Percentiles rank a stretch among this genome's conserved stretches.
phyloP scores from a whole-genome alignment of 1,284 basidiomycete genomes.

The Pseudozyma pruni region DNA sequence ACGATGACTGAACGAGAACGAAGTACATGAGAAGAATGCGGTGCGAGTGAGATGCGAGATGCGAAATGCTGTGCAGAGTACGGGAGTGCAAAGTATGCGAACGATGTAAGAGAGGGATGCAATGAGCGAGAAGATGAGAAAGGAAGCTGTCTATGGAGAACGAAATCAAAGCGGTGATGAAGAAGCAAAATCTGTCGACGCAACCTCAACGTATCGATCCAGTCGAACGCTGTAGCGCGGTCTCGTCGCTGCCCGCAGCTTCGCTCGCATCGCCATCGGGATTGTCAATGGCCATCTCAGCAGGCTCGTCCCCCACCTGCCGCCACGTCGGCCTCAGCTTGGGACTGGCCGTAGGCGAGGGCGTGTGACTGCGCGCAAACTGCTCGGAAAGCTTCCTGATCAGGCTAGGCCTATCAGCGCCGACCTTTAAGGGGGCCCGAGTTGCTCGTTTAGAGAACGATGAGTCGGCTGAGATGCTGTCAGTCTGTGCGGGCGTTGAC shows the following conservation, averaged over 20 bases:
- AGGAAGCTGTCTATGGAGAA: too few relatives aligned
- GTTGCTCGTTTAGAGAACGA: neutral
- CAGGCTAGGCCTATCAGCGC: conserved; percentile 16
- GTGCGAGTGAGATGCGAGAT: neutral
- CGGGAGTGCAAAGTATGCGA: neutral
- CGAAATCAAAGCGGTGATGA: too few relatives aligned
- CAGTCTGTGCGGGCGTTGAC: neutral
- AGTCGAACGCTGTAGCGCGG: neutral
- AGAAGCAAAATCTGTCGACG: too few relatives aligned
- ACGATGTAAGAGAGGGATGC: neutral
- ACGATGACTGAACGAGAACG: too few relatives aligned
- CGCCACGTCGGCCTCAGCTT: conserved; percentile 12
- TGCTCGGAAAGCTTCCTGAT: conserved; percentile 42
- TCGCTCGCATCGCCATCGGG: neutral
- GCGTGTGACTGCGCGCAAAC: conserved; percentile 22
- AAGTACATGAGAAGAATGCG: neutral
- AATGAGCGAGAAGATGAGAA: neutral
- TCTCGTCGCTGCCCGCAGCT: neutral
- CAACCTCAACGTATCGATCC: conserved; percentile 16
- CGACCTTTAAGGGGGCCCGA: neutral
- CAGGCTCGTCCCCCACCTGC: conserved; percentile 8
- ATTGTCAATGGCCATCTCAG: conserved; percentile 12
- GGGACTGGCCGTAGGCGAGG: conserved; percentile 29
- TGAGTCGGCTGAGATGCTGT: conserved; percentile 12
- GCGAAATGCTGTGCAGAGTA: neutral